phyloP scores from a whole-genome alignment of 768 basidiomycete species.

The Podaxis rugospora region DNA sequence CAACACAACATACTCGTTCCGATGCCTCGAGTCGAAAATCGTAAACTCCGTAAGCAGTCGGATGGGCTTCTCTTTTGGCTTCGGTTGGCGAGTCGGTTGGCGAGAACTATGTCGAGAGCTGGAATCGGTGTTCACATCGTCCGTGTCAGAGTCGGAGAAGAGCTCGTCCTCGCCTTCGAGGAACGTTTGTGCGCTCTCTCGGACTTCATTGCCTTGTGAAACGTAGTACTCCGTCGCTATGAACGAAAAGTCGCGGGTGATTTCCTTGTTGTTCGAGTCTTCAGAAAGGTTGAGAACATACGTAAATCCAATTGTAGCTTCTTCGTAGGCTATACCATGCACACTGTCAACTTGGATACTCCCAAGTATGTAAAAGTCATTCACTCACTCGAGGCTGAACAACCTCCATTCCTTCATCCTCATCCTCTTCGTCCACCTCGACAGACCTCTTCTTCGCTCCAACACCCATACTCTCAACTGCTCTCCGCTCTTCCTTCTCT shows the following conservation, averaged over 20 bases:
- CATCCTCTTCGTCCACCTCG: not conserved
- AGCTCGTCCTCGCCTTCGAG: conserved; percentile 10
- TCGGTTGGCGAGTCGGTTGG: not conserved
- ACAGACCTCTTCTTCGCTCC: not conserved
- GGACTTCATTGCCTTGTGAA: not conserved
- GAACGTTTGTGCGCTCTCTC: not conserved
- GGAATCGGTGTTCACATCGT: not conserved
- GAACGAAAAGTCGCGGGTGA: not conserved
- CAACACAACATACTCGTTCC: conserved; percentile 44
- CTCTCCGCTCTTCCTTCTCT: not conserved
- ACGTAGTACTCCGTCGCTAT: conserved; percentile 4
- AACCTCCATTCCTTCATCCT: not conserved
- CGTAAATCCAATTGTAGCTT: conserved; percentile 8
- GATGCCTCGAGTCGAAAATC: conserved; percentile 52
- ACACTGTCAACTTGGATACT: not conserved
- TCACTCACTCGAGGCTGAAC: not conserved
- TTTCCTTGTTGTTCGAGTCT: not conserved
- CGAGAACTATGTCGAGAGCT: not conserved
- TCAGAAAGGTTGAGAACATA: not conserved
- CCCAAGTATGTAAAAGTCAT: not conserved
- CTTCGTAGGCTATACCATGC: not conserved
- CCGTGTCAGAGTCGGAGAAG: not conserved
- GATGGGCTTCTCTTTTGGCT: conserved; percentile 10
- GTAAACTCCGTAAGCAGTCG: conserved; percentile 52
- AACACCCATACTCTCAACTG: not conserved